Evolutionary conservation across 139 green algal genomes (phyloP).

Genomic region (Pleodorina starrii): DNA sequence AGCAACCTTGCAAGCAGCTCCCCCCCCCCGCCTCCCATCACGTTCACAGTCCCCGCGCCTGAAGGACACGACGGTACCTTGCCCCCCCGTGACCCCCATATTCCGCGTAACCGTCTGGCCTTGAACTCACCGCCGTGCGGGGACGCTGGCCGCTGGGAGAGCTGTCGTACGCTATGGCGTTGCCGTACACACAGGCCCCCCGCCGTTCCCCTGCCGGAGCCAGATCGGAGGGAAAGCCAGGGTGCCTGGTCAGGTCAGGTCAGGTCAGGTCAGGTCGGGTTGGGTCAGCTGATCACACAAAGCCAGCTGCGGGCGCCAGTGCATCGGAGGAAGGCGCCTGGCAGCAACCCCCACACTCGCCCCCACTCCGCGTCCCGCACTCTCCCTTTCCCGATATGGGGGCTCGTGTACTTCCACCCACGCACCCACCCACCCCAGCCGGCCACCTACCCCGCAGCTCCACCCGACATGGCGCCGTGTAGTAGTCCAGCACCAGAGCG

Average conservation of each 20-base stretch:
- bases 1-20: no score
- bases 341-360: no score
- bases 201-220: not conserved
- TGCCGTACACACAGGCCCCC: not conserved
- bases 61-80: not conserved
- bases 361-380: no score
- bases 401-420: no score
- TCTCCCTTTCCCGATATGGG: not conserved
- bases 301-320: no score
- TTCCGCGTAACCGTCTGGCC: not conserved
- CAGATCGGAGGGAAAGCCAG: no score
- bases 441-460: not conserved
- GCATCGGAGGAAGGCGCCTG: no score
- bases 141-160: not conserved
- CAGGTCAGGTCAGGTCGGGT: no score
- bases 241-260: not conserved
- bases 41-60: not conserved
- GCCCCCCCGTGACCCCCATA: not conserved
- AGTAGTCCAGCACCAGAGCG: not conserved
- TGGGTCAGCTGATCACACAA: no score
- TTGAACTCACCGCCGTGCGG: not conserved
- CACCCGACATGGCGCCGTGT: not conserved
- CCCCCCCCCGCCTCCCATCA: no score
- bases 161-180: not conserved
- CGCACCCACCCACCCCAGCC: not conserved